These are phyloP conservation scores for Talaromyces piceae DNA, from an alignment of 2,329 filamentous ascomycete species.

Conservation along the genomic window DNA sequence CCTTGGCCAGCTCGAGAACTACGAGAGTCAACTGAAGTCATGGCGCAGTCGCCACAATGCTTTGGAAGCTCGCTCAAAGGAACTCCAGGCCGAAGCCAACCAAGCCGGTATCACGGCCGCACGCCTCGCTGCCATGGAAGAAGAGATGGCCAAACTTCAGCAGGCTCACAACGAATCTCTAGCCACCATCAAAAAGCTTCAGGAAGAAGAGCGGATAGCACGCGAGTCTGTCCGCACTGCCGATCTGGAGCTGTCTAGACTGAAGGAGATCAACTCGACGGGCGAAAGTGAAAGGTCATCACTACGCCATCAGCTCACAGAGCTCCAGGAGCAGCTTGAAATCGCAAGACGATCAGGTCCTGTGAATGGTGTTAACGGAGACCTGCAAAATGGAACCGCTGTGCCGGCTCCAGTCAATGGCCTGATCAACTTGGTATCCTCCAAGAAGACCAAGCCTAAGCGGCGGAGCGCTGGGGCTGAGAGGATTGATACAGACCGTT, in stretches of 20 bases:
- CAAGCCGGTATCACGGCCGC: slow-evolving; percentile 94
- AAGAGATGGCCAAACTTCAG: slow-evolving; percentile 90
- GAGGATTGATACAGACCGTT: slow-evolving; percentile 75
- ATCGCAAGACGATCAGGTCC: slow-evolving; percentile 71
- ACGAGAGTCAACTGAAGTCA: slow-evolving; percentile 90
- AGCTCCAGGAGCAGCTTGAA: slow-evolving; percentile 89
- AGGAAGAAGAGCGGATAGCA: slow-evolving; percentile 84
- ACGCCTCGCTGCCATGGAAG: slow-evolving; percentile 82
- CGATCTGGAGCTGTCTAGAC: slow-evolving; percentile 71
- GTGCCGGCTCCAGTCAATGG: slow-evolving; percentile 57
- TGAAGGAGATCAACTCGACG: slow-evolving; percentile 65
- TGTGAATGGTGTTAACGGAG: slow-evolving; percentile 54
- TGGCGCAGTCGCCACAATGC: slow-evolving; percentile 91
- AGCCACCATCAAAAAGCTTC: slow-evolving; percentile 82
- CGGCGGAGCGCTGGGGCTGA: slow-evolving; percentile 83
- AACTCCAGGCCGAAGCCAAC: slow-evolving; percentile 92
- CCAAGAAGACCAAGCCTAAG: slow-evolving; percentile 82
- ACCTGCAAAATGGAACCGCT: slow-evolving; percentile 57
- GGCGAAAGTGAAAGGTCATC: slow-evolving; percentile 80
- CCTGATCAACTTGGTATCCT: slow-evolving; percentile 92
- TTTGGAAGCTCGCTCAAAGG: slow-evolving; percentile 81
- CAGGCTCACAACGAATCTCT: slow-evolving; percentile 83
- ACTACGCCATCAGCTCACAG: slow-evolving; percentile 78
- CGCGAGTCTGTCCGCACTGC: slow-evolving; percentile 74
- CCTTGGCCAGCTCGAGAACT: slow-evolving; percentile 82